These are phyloP conservation scores for Lachancea dasiensis DNA, from an alignment of 805 yeast genomes.

Conservation along the genomic window DNA sequence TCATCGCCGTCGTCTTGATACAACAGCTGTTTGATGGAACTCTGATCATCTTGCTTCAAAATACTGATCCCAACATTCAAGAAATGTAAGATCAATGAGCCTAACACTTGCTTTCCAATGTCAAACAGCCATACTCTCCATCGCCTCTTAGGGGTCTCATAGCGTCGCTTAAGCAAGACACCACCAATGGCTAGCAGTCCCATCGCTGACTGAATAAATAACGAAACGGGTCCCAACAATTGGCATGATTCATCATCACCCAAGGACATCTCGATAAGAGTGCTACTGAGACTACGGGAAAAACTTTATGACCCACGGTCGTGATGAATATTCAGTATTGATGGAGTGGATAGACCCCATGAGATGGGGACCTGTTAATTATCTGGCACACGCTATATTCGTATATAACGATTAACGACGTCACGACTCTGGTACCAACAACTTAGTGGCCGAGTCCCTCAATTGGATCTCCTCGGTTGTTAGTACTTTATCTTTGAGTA, in stretches of 20 bases:
- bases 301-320: too few species aligned
- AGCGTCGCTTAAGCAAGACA: conserved; percentile 64
- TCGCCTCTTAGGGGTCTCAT: conserved; percentile 81
- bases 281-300: too few species aligned
- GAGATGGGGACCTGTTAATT: too few species aligned
- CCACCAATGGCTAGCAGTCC: conserved; percentile 75
- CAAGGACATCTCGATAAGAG: neutral
- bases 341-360: too few species aligned
- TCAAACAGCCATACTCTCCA: conserved; percentile 88
- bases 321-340: too few species aligned
- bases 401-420: too few species aligned
- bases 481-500: conserved; percentile 6
- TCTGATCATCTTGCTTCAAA: conserved; percentile 36
- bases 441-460: conserved; percentile 7
- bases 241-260: conserved; percentile 39
- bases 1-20: conserved; percentile 4
- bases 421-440: too few species aligned
- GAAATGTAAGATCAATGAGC: conserved; percentile 79
- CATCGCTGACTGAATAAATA: conserved; percentile 66
- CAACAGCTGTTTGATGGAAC: conserved; percentile 5
- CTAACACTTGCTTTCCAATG: conserved; percentile 82
- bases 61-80: conserved; percentile 70
- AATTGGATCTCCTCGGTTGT: conserved; percentile 15
- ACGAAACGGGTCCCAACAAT: conserved; percentile 79
- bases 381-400: too few species aligned